Conservation (phyloP, 371 early-diverging fungal genomes). For the Smittium mucronatum region DNA sequence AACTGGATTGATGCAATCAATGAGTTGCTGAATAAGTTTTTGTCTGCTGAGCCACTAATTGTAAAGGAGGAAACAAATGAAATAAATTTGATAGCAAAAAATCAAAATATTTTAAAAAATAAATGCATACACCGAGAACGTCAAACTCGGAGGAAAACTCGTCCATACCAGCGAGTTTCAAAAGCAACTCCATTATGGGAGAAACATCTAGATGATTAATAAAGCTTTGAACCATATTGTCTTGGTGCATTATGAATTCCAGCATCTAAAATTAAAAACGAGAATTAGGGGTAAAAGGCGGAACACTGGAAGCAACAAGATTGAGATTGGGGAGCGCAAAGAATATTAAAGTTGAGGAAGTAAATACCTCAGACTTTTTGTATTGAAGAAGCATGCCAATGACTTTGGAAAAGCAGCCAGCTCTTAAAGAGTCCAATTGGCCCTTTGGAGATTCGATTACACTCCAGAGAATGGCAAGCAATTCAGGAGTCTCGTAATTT, state of each 20-base stretch:
- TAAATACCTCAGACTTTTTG: slow-evolving; percentile 64
- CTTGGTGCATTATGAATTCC: slow-evolving; percentile 50
- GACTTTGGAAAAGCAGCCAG: slow-evolving; percentile 77
- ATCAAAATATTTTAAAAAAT: slow-evolving; percentile 11
- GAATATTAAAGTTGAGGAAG: no score
- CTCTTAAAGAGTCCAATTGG: slow-evolving; percentile 60
- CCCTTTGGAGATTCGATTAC: slow-evolving; percentile 55
- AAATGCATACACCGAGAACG: slow-evolving; percentile 15
- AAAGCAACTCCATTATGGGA: slow-evolving; percentile 75
- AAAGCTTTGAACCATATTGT: slow-evolving; percentile 41
- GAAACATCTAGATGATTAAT: slow-evolving; percentile 69
- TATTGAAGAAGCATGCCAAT: slow-evolving; percentile 70
- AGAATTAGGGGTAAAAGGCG: no score
- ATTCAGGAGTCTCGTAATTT: slow-evolving; percentile 21
- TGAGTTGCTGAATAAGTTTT: slow-evolving; percentile 58
- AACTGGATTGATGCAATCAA: slow-evolving; percentile 66
- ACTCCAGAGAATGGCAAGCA: slow-evolving; percentile 69
- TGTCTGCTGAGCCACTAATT: slow-evolving; percentile 66
- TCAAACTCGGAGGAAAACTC: slow-evolving; percentile 66
- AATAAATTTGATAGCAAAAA: not conserved
- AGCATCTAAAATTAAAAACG: no score
- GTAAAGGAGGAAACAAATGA: not conserved
- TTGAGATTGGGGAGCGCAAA: no score
- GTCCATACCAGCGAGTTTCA: slow-evolving; percentile 81
- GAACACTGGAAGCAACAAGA: no score